Conservation (phyloP, 192 early-diverging fungal genomes). For the Dispira simplex region DNA sequence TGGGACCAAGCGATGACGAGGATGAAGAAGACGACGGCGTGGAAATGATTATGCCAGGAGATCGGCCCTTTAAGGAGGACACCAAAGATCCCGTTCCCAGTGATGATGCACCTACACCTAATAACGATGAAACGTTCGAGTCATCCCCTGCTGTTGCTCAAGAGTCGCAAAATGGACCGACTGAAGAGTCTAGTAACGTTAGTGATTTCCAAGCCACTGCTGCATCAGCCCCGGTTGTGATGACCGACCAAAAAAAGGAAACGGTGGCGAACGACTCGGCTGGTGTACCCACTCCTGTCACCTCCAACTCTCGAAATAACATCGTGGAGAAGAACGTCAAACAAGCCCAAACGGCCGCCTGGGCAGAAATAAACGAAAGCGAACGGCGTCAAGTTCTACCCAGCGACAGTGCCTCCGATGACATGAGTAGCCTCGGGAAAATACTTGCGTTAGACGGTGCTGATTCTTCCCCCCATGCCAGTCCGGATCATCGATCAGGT, state of each 20-base stretch:
- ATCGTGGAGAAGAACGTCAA: constrained; percentile 7
- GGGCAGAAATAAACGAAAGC: not conserved
- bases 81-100: constrained; percentile 14
- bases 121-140: not conserved
- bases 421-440: not conserved
- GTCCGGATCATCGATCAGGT: not conserved
- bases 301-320: constrained; percentile 15
- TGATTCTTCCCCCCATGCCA: not conserved
- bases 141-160: not conserved
- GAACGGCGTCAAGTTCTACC: not conserved
- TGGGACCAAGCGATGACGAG: constrained; percentile 14
- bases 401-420: not conserved
- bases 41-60: constrained; percentile 12
- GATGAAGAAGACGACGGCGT: constrained; percentile 11
- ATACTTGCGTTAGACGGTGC: not conserved
- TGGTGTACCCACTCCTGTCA: not conserved
- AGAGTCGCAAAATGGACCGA: not conserved
- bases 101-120: not conserved
- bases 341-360: constrained; percentile 5
- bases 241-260: constrained; percentile 11
- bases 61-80: constrained; percentile 14
- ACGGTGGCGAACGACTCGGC: not conserved
- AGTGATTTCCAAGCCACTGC: not conserved
- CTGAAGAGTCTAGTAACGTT: not conserved
- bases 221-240: not conserved